Conservation (phyloP, 345 rosid species). For the Zanthoxylum bungeanum region DNA sequence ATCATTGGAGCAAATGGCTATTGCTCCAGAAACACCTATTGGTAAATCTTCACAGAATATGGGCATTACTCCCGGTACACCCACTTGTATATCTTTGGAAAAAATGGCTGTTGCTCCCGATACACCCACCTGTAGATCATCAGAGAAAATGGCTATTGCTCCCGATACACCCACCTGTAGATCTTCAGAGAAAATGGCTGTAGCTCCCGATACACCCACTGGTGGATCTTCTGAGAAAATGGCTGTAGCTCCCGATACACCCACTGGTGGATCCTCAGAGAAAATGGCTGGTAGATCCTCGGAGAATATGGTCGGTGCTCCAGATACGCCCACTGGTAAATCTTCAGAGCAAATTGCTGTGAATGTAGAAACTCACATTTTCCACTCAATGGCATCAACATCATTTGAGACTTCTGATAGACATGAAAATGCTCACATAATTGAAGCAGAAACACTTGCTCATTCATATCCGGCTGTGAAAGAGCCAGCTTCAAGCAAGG, state of each 20-base stretch:
- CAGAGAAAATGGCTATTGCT: neutral
- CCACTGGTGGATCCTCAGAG: too few relatives aligned
- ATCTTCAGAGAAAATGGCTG: neutral
- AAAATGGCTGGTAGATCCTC: too few relatives aligned
- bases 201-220: neutral
- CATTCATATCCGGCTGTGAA: conserved; percentile 20
- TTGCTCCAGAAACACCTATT: neutral
- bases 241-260: neutral
- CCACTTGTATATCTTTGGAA: conserved; percentile 5
- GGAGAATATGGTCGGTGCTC: too few relatives aligned
- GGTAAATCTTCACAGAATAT: neutral
- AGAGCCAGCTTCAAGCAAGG: conserved; percentile 22
- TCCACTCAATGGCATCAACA: conserved; percentile 32
- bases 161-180: neutral
- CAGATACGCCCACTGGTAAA: too few relatives aligned
- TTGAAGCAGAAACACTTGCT: conserved; percentile 19
- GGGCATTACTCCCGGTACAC: conserved; percentile 2
- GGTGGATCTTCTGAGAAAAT: conserved; percentile 11
- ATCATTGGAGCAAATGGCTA: conserved; percentile 18
- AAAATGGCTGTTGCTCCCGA: conserved; percentile 11
- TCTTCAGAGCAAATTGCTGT: conserved; percentile 34
- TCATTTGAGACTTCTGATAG: conserved; percentile 38
- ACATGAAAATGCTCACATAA: conserved; percentile 22
- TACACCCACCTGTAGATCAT: conserved; percentile 10
- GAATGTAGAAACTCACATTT: conserved; percentile 72